Evolutionary conservation across 2,329 filamentous ascomycete species (phyloP), one percentile per base, ranked within the genome.

Genomic region (Fusarium liriodendri): DNA sequence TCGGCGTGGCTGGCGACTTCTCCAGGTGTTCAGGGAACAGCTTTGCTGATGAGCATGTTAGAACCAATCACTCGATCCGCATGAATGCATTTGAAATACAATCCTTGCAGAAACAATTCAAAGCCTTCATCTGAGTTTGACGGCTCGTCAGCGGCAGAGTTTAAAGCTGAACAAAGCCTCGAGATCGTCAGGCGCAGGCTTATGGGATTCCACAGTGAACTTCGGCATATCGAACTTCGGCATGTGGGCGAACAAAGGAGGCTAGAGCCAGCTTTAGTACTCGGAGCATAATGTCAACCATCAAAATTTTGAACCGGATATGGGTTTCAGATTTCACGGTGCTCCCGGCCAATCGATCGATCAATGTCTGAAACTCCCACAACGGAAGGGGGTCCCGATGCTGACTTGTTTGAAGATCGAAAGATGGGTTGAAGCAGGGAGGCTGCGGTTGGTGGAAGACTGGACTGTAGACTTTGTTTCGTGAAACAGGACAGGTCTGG

Each of bases 401-500:
- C 64, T 69, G 71, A 69, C 63, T 60, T 74, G 71, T 74, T 72
- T 58, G 68, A 63, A 25, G 37, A 64, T 37, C 37, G 54, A 38
- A 50, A 52, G 33, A 58, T 60, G 62, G 55, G 45, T 40, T 25
- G 45, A 47, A 25, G 20, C 11, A 35, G 27, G 25, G 20, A 42
- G 42, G 25, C n/a, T 35, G 16, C 13, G 52, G 62, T 62, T 58
- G 22, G 54, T 20, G 32, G 57, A 69, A 60, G 29, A 55, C 33
- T 29, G 22, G 29, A 55, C 33, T 29, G 22, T n/a, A 64, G 35
- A 54, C 42, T 58, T 63, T 32, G 25, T 63, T 69, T 74, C 55
- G 58, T 68, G 66, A 75, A 76, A 76, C 73, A 60, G 42, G 35
- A 47, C 72, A 60, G 37, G 35, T 47, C 73, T 59, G 42, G 32